Base-by-base conservation (phyloP, 1,284 basidiomycete genomes). In the Malassezia sp. region DNA sequence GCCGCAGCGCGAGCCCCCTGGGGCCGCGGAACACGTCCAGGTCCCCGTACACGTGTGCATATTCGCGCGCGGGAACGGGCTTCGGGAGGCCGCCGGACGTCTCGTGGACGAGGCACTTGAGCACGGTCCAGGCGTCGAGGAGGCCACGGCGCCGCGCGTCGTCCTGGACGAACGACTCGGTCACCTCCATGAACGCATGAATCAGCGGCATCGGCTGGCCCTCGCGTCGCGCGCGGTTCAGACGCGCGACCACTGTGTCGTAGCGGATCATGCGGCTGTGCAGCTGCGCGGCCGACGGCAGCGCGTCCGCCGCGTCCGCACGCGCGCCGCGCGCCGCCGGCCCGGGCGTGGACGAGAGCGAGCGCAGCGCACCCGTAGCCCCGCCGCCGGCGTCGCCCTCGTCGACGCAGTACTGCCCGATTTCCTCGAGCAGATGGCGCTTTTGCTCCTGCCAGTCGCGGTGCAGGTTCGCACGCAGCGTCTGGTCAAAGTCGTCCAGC, bases 361-460 rank as follows among this genome's bases (percentile, higher is more conserved):
- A 50, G 28, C 42, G 42, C 14, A 31, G 38, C 14, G 39, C 45
- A 14, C 17, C 11, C 21, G 29, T 24, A 14, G 44, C 47, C 29
- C 49, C 39, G 14, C 53, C 11, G 24, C 47, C 48, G 15, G 29
- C 39, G 21, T 51, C 42, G 17, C 42, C 42, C 12, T 47, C 33
- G 20, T 48, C 41, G 3, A 51, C 49, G 41, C 59, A 57, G 42
- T 70, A 63, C 35, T 67, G 62, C 11, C 84, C 86, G 5, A 93
- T 76, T 70, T 93, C 85, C 67, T 93, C 89, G 57, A 91, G 86
- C 12, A 93, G 80, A 38, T 81, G 78, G 60, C 82, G 81, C 75
- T 91, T 90, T 64, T 85, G 84, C 17, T 79, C 78, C 63, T 91
- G 85, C 89, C 89, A 95, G 59, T 89, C 84, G 38, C 78, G 76